phyloP scores from a whole-genome alignment of 148 eudicot species.

The Fagopyrum homotropicum region DNA sequence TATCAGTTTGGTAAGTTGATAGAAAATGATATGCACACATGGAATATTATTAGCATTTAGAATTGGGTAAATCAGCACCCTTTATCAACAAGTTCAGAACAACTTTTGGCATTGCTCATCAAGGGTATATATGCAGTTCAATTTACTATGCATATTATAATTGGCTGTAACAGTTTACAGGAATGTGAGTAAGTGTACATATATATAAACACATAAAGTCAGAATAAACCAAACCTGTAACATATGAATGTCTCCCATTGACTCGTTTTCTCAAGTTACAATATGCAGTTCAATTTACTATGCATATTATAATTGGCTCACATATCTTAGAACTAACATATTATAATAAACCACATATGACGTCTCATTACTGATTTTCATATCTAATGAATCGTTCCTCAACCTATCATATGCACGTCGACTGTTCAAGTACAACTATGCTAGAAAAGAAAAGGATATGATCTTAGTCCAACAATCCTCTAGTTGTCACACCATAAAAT shows the following conservation, averaged over 20 bases:
- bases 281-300: not conserved
- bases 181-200: not conserved
- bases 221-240: not conserved
- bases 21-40: not conserved
- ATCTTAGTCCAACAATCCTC: not conserved
- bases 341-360: too few species aligned
- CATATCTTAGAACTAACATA: too few species aligned
- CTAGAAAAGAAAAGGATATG: not conserved
- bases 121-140: too few species aligned
- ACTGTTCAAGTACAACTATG: not conserved
- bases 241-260: not conserved
- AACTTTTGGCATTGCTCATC: not conserved
- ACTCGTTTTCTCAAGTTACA: not conserved
- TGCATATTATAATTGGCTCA: too few species aligned
- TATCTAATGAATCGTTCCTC: not conserved
- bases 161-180: not conserved
- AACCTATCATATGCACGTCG: not conserved
- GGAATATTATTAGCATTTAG: not conserved
- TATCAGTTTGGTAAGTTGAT: constrained; percentile 3
- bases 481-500: not conserved
- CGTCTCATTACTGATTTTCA: too few species aligned
- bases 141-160: too few species aligned
- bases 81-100: not conserved
- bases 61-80: not conserved
- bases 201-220: too few species aligned